Evolutionary conservation across 176 grass and related monocot species (phyloP), one percentile per base, ranked within the genome.

Genomic region (Carex kokanica): DNA sequence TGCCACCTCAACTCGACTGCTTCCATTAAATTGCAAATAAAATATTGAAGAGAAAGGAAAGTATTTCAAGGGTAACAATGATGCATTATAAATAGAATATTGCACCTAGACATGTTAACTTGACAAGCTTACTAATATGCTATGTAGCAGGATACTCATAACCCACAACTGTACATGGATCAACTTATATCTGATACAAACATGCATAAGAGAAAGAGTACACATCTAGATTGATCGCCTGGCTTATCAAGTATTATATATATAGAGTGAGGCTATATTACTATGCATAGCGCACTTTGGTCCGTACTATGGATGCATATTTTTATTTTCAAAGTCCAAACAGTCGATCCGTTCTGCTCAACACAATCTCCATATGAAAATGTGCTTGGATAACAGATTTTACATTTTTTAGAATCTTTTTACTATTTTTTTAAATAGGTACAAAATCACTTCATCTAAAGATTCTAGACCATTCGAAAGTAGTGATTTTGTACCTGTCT

Each of bases 1-100:
- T 6, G 93, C 88, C 63, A 90, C 88, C 86, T 99, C 96, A 84
- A 99, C 91, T 85, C 88, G 90, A 85, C 91, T 99, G 81, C 71
- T 60, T 81, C 38, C 88, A 87, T 82, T 40, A 94, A 89, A 85
- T 85, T 41, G 18, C 47, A 89, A 86, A 49, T 11, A 49, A 43
- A 82, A 59, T 11, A 52, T 27, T 20, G 23, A 21, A 54, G 17
- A 64, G 53, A 47, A 29, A 31, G 18, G 60, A 77, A 77, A n/a
- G n/a, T n/a, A n/a, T n/a, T 56, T 77, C 32, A 77, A 24, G 67
- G 8, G 2, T 43, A 77, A 77, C 24, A 27, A 77, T 55, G 47
- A 31, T 77, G 73, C 21, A 54, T 77, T 15, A 25, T 17, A 77
- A 53, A 3, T 29, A 77, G 73, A 29, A 77, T 75, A 77, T 49